Evolutionary conservation across 2,329 filamentous ascomycete genomes (phyloP), one percentile per base, ranked within the genome.

Genomic region (Coniochaeta sp.): DNA sequence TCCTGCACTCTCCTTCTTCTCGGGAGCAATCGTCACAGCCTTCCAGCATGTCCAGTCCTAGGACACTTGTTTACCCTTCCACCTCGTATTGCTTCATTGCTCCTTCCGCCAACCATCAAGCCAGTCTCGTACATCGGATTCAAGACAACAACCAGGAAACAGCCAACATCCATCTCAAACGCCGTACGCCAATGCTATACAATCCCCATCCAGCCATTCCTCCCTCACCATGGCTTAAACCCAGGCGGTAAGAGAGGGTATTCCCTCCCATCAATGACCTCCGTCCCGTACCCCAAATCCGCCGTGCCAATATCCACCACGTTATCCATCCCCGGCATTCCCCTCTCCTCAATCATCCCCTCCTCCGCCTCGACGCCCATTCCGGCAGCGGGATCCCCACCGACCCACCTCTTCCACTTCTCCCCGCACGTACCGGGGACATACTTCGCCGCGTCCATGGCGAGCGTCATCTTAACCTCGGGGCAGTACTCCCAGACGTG

Each of bases 401-500:
- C 47, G 28, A 13, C 20, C 54, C 58, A 61, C 42, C 73, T 63
- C 66, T 77, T 77, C 76, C 75, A 79, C 32, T 64, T 63, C 4
- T 63, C 58, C 31, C 69, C 63, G 55, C 76, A 79, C 7, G 68
- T 58, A 6, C 76, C 76, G 1, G 75, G 76, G 5, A 80, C 71
- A 54, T 70, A 78, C 54, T 71, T 66, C 40, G 73, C 75, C 6
- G 71, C 72, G 55, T 81, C 76, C 78, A 82, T 81, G 48, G 67
- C 65, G 26, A 82, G 61, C 45, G 72, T 78, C 70, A 81, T 77
- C 67, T 81, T 81, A 27, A 82, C 69, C 61, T 82, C 79, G 1
- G 79, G 79, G 54, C 78, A 81, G 61, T 81, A 81, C 26, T 73
- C 67, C 73, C 75, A 81, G 38, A 81, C 74, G 54, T 79, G 72